These are phyloP conservation scores for Lathyrus sativus DNA, from an alignment of 306 rosid genomes.

Conservation along the genomic window DNA sequence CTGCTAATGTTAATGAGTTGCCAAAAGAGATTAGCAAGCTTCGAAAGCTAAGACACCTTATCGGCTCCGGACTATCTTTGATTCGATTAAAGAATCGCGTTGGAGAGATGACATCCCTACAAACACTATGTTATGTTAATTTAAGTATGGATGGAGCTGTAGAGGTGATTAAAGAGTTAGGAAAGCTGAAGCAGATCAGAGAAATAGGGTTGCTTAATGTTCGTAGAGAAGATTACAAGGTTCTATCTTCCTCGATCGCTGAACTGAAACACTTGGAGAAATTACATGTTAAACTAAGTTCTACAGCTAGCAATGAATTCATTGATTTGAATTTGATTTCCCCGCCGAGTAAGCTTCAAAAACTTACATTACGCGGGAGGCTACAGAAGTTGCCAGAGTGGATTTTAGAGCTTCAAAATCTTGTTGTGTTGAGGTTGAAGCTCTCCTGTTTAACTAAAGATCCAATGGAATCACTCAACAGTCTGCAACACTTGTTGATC, in stretches of 20 bases:
- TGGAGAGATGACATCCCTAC: background rate
- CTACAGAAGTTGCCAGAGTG: background rate
- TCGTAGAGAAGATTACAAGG: background rate
- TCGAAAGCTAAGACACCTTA: background rate
- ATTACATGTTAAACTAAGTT: background rate
- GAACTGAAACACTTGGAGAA: slow-evolving; percentile 3
- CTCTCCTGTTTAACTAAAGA: background rate
- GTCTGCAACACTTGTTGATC: background rate
- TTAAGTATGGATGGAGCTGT: background rate
- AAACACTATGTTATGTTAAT: background rate
- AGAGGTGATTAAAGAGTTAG: background rate
- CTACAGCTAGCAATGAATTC: background rate
- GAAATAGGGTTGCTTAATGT: background rate
- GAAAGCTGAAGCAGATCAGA: background rate
- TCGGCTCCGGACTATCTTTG: background rate
- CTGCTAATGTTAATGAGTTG: background rate
- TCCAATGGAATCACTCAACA: background rate
- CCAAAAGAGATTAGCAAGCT: background rate
- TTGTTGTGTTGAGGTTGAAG: background rate
- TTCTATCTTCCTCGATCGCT: background rate
- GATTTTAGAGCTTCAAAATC: background rate
- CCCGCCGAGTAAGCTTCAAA: background rate
- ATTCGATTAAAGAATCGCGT: background rate
- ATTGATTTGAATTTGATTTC: background rate
- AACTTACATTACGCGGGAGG: background rate